Conservation (phyloP, 2,329 filamentous ascomycete species). For the Zasmidium angulare region DNA sequence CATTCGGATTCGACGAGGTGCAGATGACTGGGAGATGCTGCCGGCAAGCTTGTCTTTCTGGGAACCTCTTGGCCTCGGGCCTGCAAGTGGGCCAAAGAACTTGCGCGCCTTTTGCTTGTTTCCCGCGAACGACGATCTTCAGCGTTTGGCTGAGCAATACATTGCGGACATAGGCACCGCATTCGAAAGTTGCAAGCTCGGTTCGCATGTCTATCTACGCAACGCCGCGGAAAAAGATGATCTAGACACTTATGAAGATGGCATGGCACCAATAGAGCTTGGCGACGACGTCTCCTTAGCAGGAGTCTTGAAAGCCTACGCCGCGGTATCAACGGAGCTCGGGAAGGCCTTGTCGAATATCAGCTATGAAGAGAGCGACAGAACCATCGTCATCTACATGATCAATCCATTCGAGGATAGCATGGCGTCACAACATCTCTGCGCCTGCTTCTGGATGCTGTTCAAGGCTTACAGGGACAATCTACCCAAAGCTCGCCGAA, state of each 20-base stretch:
- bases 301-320: constrained; percentile 24
- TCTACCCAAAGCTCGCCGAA: constrained; percentile 63
- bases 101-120: constrained; percentile 69
- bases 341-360: constrained; percentile 29
- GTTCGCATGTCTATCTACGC: constrained; percentile 52
- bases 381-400: constrained; percentile 69
- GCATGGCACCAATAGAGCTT: constrained; percentile 41
- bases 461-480: constrained; percentile 64
- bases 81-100: constrained; percentile 69
- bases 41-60: constrained; percentile 76
- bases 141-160: constrained; percentile 62
- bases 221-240: constrained; percentile 37
- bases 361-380: constrained; percentile 40
- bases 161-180: constrained; percentile 66
- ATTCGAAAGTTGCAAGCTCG: constrained; percentile 74
- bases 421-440: constrained; percentile 59
- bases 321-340: constrained; percentile 24
- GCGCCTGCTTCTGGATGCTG: constrained; percentile 70
- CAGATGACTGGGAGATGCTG: constrained; percentile 69
- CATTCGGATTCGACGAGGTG: constrained; percentile 69
- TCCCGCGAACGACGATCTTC: constrained; percentile 64
- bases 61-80: constrained; percentile 75
- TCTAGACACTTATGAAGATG: constrained; percentile 27
- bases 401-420: constrained; percentile 61
- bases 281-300: constrained; percentile 18